Base-by-base conservation (phyloP, 257 asterid species). In the Nemophila menziesii region DNA sequence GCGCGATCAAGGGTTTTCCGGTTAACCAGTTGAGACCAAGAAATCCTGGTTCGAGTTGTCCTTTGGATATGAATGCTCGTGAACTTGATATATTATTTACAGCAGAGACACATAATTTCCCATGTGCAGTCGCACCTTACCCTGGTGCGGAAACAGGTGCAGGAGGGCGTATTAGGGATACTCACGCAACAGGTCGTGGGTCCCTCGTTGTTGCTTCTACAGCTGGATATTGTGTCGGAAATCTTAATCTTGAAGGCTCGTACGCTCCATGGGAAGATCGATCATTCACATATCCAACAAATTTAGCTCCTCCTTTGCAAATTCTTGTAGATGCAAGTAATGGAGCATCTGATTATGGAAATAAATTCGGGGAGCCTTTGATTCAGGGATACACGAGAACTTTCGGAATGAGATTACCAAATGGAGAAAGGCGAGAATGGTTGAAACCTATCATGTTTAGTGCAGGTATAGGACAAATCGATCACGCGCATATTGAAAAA, bases 91-190 rank as follows among this genome's bases (percentile, higher is more conserved):
- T 84, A 61, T 55, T 89, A 49, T 84, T 84, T 63, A 84, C 96
- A 18, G 98, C 96, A 9, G 98, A 84, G 67, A 84, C 98, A 33
- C 98, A 84, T 60, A 89, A 89, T 59, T 89, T 89, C 57, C 96
- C 94, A 23, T 89, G 96, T 72, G 98, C 92, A 10, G 96, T 89
- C 54, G 96, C 98, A 17, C 98, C 94, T 15, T 89, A 84, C 61
- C 98, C 98, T 20, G 96, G 98, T 43, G 98, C 96, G 1, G 98
- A 89, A 67, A 89, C 96, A 1, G 96, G 96, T 29, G 98, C 93
- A 12, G 98, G 98, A 20, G 95, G 95, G 19, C 76, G 98, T 56
- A 80, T 89, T 37, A 71, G 95, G 56, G 98, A 89, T 58, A 89
- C 98, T 3, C 95, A 84, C 66, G 98, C 95, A 7, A 89, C 98